Percentiles rank a stretch among this genome's conserved stretches.
Evolutionary conservation across 2,329 filamentous ascomycete species (phyloP).

Genomic region (Aureobasidium sp.): DNA sequence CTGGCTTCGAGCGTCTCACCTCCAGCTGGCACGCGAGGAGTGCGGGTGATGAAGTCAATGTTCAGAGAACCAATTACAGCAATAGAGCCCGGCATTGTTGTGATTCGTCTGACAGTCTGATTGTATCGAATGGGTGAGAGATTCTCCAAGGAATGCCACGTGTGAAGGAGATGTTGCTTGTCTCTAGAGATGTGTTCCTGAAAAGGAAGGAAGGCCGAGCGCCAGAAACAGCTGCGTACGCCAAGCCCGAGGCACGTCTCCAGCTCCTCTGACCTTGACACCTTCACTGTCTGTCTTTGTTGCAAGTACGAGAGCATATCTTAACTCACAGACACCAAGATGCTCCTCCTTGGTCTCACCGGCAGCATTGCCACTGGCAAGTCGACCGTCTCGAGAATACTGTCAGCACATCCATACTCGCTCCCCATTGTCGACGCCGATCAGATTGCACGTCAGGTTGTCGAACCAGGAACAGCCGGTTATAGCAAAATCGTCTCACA

Average conservation of each 20-base stretch:
- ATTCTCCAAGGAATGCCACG: neutral
- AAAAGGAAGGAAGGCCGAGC: conserved; percentile 8
- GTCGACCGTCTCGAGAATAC: conserved; percentile 83
- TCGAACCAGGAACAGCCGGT: conserved; percentile 81
- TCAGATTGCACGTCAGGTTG: conserved; percentile 82
- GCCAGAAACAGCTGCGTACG: conserved; percentile 1
- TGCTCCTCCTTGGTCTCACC: conserved; percentile 93
- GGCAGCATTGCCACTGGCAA: conserved; percentile 98
- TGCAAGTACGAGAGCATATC: neutral
- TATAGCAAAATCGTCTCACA: conserved; percentile 76
- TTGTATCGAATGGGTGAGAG: neutral
- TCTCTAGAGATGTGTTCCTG: neutral
- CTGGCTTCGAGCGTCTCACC: conserved; percentile 83
- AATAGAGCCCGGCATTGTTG: conserved; percentile 41
- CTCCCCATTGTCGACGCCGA: conserved; percentile 94
- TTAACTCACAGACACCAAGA: conserved; percentile 32
- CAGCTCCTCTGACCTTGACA: neutral
- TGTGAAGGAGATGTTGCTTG: neutral
- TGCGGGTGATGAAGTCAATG: conserved; percentile 85
- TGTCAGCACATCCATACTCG: conserved; percentile 71
- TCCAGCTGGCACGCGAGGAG: conserved; percentile 70
- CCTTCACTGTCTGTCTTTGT: neutral
- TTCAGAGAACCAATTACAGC: conserved; percentile 89
- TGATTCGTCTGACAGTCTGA: neutral
- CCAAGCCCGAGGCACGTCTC: neutral